Percentiles rank a stretch among this genome's conserved stretches.
phyloP scores from a whole-genome alignment of 164 flowering plant genomes.

The Pachysandra terminalis region DNA sequence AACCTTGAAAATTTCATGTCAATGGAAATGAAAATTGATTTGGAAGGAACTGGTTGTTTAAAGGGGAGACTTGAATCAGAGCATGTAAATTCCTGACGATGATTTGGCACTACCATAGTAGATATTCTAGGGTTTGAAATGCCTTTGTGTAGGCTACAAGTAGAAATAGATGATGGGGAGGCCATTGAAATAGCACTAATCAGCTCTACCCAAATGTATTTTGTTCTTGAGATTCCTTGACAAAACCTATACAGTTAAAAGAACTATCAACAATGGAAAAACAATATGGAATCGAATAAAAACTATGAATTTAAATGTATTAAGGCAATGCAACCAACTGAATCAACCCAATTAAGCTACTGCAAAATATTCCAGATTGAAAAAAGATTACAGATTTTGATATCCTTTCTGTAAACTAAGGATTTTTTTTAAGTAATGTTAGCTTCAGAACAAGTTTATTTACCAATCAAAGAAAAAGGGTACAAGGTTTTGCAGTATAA shows the following conservation, averaged over 20 bases:
- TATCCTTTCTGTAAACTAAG: too few species aligned
- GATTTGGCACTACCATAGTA: neutral
- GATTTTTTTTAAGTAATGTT: too few species aligned
- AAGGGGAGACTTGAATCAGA: constrained; percentile 8
- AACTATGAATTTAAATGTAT: too few species aligned
- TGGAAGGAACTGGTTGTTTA: constrained; percentile 15
- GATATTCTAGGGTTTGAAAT: constrained; percentile 4
- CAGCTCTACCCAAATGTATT: neutral
- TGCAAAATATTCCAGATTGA: neutral
- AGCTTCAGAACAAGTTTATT: too few species aligned
- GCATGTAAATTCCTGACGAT: constrained; percentile 14
- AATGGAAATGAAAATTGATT: constrained; percentile 12
- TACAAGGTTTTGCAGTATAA: too few species aligned
- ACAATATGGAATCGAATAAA: neutral
- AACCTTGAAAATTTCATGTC: constrained; percentile 9
- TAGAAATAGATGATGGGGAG: constrained; percentile 8
- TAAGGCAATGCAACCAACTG: neutral
- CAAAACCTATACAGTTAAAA: neutral
- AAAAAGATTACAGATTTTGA: too few species aligned
- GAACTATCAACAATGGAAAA: neutral
- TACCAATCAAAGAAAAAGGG: too few species aligned
- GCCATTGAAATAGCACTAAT: neutral
- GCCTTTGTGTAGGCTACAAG: neutral
- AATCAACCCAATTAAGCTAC: neutral
- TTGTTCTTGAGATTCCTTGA: neutral